Evolutionary conservation across 345 rosid species (phyloP).

Genomic region (Eucalyptus albens): DNA sequence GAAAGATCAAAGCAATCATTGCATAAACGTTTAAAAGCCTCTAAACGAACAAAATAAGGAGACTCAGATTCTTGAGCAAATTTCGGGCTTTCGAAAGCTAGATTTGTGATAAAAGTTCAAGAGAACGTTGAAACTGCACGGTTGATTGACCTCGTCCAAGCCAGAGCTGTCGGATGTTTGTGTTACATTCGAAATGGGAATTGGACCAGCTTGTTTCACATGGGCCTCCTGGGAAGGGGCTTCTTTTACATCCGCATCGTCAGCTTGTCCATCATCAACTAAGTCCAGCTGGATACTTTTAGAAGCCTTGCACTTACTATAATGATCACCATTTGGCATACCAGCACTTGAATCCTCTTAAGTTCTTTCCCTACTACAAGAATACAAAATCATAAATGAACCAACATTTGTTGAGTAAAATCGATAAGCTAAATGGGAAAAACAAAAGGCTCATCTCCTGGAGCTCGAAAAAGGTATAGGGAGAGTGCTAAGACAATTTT

Average conservation of each 20-base stretch:
- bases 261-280: conserved; percentile 9
- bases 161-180: conserved; percentile 1
- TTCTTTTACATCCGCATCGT: conserved; percentile 6
- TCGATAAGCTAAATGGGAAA: background rate
- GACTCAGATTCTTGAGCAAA: background rate
- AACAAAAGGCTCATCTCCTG: conserved; percentile 18
- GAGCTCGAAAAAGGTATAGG: conserved; percentile 5
- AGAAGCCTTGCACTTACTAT: conserved; percentile 8
- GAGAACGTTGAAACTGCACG: background rate
- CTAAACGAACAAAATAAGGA: background rate
- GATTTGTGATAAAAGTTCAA: background rate
- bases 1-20: background rate
- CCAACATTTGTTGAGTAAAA: background rate
- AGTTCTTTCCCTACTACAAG: too few relatives aligned
- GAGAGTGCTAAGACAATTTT: conserved; percentile 42
- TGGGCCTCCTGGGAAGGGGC: background rate
- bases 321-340: conserved; percentile 23
- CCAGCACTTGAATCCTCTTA: background rate
- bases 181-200: conserved; percentile 7
- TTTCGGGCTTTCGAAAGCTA: background rate
- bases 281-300: conserved; percentile 5
- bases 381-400: background rate
- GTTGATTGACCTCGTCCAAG: conserved; percentile 8
- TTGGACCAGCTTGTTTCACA: conserved; percentile 3
- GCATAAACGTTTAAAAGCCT: background rate